Evolutionary conservation across 495 filamentous ascomycete genomes (phyloP).

Genomic region (Astrocystis sublimbata): DNA sequence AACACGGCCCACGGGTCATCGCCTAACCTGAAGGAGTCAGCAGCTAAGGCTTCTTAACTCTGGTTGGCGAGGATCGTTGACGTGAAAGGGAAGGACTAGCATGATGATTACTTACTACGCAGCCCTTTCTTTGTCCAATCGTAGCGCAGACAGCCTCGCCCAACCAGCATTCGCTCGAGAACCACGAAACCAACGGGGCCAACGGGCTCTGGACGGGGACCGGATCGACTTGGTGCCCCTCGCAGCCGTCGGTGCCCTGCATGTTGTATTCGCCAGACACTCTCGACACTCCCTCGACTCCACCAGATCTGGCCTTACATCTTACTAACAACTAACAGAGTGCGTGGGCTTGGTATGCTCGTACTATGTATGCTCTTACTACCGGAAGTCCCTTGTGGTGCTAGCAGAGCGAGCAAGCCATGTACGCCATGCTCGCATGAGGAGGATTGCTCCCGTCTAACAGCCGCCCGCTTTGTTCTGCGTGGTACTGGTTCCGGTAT

Average conservation of each 20-base stretch:
- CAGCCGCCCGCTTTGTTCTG: conserved; percentile 7
- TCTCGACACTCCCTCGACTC: neutral
- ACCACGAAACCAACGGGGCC: conserved; percentile 10
- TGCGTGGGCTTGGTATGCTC: too few species aligned
- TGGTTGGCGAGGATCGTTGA: conserved; percentile 14
- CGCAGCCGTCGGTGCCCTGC: neutral
- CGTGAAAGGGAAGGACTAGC: conserved; percentile 6
- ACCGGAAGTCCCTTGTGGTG: conserved; percentile 11
- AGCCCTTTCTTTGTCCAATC: conserved; percentile 9
- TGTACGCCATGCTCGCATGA: conserved; percentile 18
- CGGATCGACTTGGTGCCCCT: neutral
- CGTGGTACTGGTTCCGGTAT: conserved; percentile 9
- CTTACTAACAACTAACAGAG: too few species aligned
- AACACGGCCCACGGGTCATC: neutral
- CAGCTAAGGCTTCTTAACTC: conserved; percentile 2
- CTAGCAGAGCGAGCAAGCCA: conserved; percentile 2
- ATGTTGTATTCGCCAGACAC: neutral
- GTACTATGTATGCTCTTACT: too few species aligned
- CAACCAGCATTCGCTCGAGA: conserved; percentile 3
- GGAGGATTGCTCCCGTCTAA: conserved; percentile 11
- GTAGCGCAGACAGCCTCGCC: conserved; percentile 5
- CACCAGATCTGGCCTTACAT: conserved; percentile 3
- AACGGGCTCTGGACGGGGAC: too few species aligned
- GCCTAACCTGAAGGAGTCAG: conserved; percentile 18
- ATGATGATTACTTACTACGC: conserved; percentile 19